Percentiles rank a stretch among this genome's conserved stretches.
phyloP scores from a whole-genome alignment of 371 early-diverging fungal species.

The Mortierella sp. region DNA sequence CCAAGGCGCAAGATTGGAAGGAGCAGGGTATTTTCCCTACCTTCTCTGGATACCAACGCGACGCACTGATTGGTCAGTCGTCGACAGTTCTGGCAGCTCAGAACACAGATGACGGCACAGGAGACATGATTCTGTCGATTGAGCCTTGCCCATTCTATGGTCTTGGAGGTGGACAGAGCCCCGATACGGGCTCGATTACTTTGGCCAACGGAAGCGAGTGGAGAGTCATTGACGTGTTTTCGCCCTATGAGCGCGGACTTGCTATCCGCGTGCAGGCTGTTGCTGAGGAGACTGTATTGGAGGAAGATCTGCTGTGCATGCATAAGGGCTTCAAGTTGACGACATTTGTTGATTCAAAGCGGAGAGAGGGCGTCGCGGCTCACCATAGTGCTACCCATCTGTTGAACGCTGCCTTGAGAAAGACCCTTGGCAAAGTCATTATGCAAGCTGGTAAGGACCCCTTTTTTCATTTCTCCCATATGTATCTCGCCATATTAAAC shows the following conservation, averaged over 20 bases:
- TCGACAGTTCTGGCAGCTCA: constrained; percentile 66
- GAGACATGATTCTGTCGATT: constrained; percentile 66
- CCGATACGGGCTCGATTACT: constrained; percentile 70
- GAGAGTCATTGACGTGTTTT: constrained; percentile 67
- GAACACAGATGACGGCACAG: constrained; percentile 58
- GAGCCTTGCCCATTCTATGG: constrained; percentile 86
- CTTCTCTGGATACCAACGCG: constrained; percentile 71
- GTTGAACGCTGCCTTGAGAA: constrained; percentile 78
- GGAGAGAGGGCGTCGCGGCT: constrained; percentile 73
- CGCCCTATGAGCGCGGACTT: constrained; percentile 69
- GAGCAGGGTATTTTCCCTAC: constrained; percentile 62
- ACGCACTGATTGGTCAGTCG: constrained; percentile 63
- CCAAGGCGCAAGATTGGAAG: constrained; percentile 43
- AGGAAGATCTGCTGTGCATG: constrained; percentile 62
- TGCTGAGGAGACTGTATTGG: constrained; percentile 27
- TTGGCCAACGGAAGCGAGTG: constrained; percentile 65
- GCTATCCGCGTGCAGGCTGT: constrained; percentile 46
- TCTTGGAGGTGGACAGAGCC: constrained; percentile 81
- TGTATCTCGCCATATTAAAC: not conserved
- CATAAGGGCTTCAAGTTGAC: constrained; percentile 51
- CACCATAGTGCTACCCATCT: constrained; percentile 89
- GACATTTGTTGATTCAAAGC: constrained; percentile 66
- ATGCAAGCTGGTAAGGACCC: constrained; percentile 74
- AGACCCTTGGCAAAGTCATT: constrained; percentile 69
- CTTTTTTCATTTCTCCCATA: not conserved